Base-by-base conservation (phyloP, 805 yeast genomes). In the Candida patagonica region DNA sequence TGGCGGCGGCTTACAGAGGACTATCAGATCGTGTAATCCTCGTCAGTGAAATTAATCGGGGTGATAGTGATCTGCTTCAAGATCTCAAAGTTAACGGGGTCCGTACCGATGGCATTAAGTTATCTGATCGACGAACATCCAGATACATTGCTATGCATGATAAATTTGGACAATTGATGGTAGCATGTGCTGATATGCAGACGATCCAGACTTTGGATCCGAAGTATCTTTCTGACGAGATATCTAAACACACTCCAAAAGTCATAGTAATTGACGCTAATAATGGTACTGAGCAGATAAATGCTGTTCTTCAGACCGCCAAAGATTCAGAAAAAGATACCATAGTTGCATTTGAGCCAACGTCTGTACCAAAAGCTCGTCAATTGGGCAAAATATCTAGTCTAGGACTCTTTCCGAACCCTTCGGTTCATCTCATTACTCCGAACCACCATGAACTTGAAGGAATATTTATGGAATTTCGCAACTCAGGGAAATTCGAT, bases 181-280 rank as follows among this genome's bases (percentile, higher is more conserved):
- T 83, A 13, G 94, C 95, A 0, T 74, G 85, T 52, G 89, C 94
- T 3, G 95, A 84, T 53, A 86, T 87, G 95, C 65, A 66, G n/a
- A 73, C 80, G 7, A 62, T 78, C 17, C 82, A 81, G 47, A 60
- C 65, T 21, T 43, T 74, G 33, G 63, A 75, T 10, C 37, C 59
- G 0, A 56, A 60, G 0, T 73, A 71, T 43, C 65, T 80, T 2
- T 43, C 51, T 2, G 30, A 57, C 0, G 65, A 71, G 45, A 48
- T 86, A 4, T 43, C 46, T 1, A 21, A 12, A 4, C 12, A 12
- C 1, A 47, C 56, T 4, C 82, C 94, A 0, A 57, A 61, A 7
- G 57, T 61, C 20, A 68, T 82, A 6, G 66, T 80, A 4, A 54
- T 80, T 34, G 95, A 86, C 55, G 78, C 85, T 31, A 86, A 86